Evolutionary conservation across 495 filamentous ascomycete genomes (phyloP).

Genomic region (Podospora sp.): DNA sequence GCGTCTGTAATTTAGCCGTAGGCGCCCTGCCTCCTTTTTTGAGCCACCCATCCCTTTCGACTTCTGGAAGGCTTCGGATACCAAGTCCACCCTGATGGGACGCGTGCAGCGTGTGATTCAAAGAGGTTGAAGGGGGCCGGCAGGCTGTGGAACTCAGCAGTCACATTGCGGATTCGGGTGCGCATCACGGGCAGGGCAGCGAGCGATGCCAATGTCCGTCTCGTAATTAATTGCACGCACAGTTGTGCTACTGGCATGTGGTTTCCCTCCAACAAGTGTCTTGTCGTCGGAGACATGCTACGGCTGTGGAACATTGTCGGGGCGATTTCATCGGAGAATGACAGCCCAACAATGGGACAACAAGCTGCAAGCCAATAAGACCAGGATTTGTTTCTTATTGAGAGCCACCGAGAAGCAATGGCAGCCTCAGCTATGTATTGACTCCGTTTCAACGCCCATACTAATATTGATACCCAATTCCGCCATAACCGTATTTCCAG

Average conservation of each 20-base stretch:
- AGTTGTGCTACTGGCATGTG: neutral
- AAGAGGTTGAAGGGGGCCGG: neutral
- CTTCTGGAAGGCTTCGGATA: neutral
- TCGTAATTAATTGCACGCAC: neutral
- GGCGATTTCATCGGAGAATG: neutral
- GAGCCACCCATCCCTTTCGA: neutral
- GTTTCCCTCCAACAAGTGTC: neutral
- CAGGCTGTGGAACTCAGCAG: neutral
- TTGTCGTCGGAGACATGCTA: neutral
- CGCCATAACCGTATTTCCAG: neutral
- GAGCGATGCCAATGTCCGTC: neutral
- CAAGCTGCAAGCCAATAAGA: neutral
- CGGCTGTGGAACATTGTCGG: neutral
- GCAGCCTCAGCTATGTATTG: neutral
- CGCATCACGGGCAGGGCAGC: neutral
- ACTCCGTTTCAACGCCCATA: neutral
- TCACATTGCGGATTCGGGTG: neutral
- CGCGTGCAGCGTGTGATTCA: neutral
- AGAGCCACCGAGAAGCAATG: neutral
- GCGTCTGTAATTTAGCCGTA: conserved; percentile 20
- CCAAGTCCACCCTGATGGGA: conserved; percentile 2
- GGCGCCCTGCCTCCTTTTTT: conserved; percentile 11
- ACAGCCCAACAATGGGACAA: neutral
- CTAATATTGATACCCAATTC: conserved; percentile 11
- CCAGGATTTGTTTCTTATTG: neutral